Base-by-base conservation (phyloP, 352 stramenopile species). In the Globisporangium takayamanum region DNA sequence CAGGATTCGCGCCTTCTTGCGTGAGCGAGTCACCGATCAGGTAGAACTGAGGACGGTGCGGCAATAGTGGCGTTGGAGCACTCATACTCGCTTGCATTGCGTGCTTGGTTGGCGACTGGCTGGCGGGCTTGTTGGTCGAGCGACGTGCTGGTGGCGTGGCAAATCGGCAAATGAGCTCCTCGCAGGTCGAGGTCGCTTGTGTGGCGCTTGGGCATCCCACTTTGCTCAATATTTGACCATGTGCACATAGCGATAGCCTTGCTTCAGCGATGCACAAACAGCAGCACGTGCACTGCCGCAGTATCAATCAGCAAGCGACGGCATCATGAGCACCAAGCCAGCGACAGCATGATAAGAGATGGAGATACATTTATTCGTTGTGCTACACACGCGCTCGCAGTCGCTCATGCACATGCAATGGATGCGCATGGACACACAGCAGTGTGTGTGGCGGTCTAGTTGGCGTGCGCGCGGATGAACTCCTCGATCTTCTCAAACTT, bases 401-500 rank as follows among this genome's bases (percentile, higher is more conserved):
- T 26, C 16, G 20, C 18, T 49, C 44, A 26, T 15, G 18, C 44
- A 10, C 6, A 26, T 5, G 5, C 8, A 5, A n/a, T 22, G 15
- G 22, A n/a, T 36, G 26, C 25, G 3, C 7, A 14, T 39, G 22
- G 22, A 33, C 41, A 20, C 5, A 14, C 44, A 22, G 51, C 30
- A 55, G 33, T 26, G 30, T 33, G 14, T n/a, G 33, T 20, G 28
- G 28, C 47, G 47, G 28, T 51, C 54, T 67, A 67, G 36, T 49
- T 59, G 39, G 63, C 46, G 53, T 84, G 69, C 60, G 78, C 67
- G 46, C 74, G 78, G 59, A 90, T 78, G 58, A 92, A 87, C 58
- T 86, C 68, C 62, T 89, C 82, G 52, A 88, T 68, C 69, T 90
- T 88, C 53, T 92, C 83, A 30, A 74, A 65, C 68, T 89, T 90